These are phyloP conservation scores for Russula vinacea DNA, from an alignment of 768 basidiomycete genomes.

Conservation along the genomic window DNA sequence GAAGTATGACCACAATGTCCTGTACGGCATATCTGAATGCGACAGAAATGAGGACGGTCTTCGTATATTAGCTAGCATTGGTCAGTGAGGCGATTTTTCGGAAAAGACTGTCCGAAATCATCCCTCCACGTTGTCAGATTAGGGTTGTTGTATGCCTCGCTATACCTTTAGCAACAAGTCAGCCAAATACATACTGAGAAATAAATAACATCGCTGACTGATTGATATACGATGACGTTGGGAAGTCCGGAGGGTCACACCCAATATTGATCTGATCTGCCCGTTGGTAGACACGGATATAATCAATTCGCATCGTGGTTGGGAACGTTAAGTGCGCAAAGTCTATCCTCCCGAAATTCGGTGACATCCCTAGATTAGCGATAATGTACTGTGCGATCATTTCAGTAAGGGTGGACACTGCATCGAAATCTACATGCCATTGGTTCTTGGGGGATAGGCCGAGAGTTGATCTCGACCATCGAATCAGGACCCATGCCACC, in stretches of 20 bases:
- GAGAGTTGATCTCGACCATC: constrained; percentile 35
- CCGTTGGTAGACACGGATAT: constrained; percentile 73
- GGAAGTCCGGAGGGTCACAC: constrained; percentile 68
- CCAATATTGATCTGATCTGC: constrained; percentile 50
- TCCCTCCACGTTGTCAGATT: constrained; percentile 50
- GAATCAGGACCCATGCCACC: constrained; percentile 39
- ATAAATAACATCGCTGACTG: constrained; percentile 42
- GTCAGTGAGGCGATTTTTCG: constrained; percentile 49
- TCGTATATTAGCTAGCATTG: constrained; percentile 37
- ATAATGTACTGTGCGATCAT: constrained; percentile 46
- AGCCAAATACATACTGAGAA: background rate
- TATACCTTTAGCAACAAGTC: constrained; percentile 42
- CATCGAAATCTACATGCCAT: constrained; percentile 34
- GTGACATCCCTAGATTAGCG: constrained; percentile 57
- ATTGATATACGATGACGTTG: constrained; percentile 74
- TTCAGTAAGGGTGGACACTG: background rate
- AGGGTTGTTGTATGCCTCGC: constrained; percentile 68
- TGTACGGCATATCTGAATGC: background rate
- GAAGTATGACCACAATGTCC: background rate
- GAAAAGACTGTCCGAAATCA: constrained; percentile 47
- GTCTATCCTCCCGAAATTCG: constrained; percentile 58
- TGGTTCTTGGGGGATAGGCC: constrained; percentile 45
- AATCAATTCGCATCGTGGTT: constrained; percentile 73
- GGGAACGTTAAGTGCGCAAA: constrained; percentile 49
- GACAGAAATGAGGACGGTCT: background rate